These are phyloP conservation scores for Fusarium drepaniforme DNA, from an alignment of 2,329 filamentous ascomycete species.

Conservation along the genomic window DNA sequence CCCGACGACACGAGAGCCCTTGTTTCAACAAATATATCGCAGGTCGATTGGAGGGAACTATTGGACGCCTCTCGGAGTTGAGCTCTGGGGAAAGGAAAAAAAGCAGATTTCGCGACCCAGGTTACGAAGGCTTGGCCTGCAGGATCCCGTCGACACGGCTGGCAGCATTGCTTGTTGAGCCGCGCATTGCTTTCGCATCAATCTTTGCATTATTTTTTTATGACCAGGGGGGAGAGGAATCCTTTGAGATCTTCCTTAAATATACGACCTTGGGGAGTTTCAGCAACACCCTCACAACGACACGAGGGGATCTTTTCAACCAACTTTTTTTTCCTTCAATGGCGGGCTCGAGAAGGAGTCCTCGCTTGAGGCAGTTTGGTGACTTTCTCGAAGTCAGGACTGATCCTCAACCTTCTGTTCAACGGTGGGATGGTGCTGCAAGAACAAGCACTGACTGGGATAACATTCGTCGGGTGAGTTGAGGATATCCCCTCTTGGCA, in stretches of 20 bases:
- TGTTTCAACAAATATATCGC: constrained; percentile 1
- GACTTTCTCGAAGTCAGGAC: constrained; percentile 46
- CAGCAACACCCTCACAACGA: not conserved
- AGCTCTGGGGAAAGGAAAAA: constrained; percentile 6
- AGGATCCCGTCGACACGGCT: constrained; percentile 34
- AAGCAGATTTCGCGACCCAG: constrained; percentile 3
- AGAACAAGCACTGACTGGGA: constrained; percentile 60
- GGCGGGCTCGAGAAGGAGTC: constrained; percentile 29
- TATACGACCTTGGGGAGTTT: constrained; percentile 8
- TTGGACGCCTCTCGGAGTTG: not conserved
- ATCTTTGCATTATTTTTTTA: constrained; percentile 5
- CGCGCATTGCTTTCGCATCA: constrained; percentile 9
- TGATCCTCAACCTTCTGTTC: constrained; percentile 46
- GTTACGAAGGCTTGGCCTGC: constrained; percentile 32
- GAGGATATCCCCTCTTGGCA: not conserved
- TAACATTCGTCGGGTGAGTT: constrained; percentile 59
- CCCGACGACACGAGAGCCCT: not conserved
- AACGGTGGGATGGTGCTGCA: constrained; percentile 64
- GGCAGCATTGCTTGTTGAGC: constrained; percentile 23
- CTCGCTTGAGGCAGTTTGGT: constrained; percentile 38
- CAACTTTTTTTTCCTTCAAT: constrained; percentile 2
- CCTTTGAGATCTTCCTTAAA: not conserved
- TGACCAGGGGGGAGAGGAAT: not conserved
- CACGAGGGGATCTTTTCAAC: not conserved
- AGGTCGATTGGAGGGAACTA: constrained; percentile 15